Evolutionary conservation across 2,329 filamentous ascomycete genomes (phyloP).

Genomic region (Colletotrichum sp.): DNA sequence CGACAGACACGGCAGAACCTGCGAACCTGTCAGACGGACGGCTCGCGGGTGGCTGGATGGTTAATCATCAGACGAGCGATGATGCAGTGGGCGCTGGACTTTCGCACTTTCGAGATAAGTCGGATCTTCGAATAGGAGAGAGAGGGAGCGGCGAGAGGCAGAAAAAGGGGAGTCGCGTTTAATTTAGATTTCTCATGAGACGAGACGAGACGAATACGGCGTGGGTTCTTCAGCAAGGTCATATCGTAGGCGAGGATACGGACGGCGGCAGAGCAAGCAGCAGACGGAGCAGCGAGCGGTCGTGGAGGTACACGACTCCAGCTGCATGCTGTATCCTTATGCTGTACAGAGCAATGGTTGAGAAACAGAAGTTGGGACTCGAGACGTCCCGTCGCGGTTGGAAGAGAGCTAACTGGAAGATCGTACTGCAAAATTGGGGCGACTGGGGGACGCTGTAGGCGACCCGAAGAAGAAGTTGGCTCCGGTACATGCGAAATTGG

Average conservation of each 20-base stretch:
- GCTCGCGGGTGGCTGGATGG: neutral
- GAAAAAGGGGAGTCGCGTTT: neutral
- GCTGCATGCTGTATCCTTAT: neutral
- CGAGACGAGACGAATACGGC: slow-evolving; percentile 16
- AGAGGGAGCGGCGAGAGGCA: neutral
- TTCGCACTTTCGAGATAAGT: neutral
- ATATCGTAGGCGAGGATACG: neutral
- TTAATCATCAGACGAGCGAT: neutral
- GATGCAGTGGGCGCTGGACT: neutral
- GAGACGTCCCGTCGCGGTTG: neutral
- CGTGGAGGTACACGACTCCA: neutral
- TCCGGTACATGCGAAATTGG: slow-evolving; percentile 25
- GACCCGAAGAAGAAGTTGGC: slow-evolving; percentile 20
- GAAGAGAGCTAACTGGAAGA: neutral
- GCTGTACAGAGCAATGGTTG: neutral
- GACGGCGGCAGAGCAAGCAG: neutral
- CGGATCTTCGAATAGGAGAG: neutral
- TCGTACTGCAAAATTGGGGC: slow-evolving; percentile 4
- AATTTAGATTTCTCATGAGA: neutral
- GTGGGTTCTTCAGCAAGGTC: slow-evolving; percentile 7
- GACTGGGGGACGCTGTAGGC: neutral
- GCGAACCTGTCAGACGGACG: neutral
- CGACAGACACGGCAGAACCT: neutral
- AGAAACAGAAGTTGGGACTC: neutral
- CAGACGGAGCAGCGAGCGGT: neutral